Evolutionary conservation across 139 green algal species (phyloP).

Genomic region (Chlamydomonas incerta): DNA sequence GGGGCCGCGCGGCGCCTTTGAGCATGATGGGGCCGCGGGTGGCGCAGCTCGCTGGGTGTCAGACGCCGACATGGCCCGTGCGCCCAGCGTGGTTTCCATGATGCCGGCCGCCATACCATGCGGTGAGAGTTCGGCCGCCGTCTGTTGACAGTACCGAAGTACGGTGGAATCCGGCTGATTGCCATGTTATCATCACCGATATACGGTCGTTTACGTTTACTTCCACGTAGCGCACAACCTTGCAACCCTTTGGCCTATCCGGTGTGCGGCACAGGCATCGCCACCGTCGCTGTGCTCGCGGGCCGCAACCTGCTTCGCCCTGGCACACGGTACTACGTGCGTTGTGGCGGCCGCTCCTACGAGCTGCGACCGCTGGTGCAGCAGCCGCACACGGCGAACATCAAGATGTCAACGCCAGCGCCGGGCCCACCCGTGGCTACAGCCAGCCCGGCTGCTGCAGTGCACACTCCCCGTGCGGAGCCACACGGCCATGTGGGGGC

Average conservation of each 20-base stretch:
- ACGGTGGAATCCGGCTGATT: too few relatives aligned
- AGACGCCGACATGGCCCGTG: not conserved
- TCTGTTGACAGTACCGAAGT: too few relatives aligned
- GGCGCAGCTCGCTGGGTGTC: constrained; percentile 19
- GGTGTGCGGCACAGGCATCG: not conserved
- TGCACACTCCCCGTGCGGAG: too few relatives aligned
- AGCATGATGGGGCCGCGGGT: not conserved
- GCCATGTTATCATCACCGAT: too few relatives aligned
- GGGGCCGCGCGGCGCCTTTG: constrained; percentile 2
- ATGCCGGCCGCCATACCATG: not conserved
- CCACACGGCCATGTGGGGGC: too few relatives aligned
- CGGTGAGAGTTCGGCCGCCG: too few relatives aligned
- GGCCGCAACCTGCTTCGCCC: constrained; percentile 28
- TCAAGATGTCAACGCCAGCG: too few relatives aligned
- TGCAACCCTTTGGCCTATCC: too few relatives aligned
- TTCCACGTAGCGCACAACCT: too few relatives aligned
- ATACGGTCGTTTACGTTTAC: too few relatives aligned
- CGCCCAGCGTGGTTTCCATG: not conserved
- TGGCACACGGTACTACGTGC: constrained; percentile 5
- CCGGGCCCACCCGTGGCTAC: too few relatives aligned
- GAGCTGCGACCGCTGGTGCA: not conserved
- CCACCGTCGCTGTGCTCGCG: not conserved
- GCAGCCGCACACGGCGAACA: not conserved
- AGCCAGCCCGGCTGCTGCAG: not conserved
- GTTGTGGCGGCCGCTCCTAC: not conserved